phyloP scores from a whole-genome alignment of 257 asterid genomes.

The Anisodus tanguticus region DNA sequence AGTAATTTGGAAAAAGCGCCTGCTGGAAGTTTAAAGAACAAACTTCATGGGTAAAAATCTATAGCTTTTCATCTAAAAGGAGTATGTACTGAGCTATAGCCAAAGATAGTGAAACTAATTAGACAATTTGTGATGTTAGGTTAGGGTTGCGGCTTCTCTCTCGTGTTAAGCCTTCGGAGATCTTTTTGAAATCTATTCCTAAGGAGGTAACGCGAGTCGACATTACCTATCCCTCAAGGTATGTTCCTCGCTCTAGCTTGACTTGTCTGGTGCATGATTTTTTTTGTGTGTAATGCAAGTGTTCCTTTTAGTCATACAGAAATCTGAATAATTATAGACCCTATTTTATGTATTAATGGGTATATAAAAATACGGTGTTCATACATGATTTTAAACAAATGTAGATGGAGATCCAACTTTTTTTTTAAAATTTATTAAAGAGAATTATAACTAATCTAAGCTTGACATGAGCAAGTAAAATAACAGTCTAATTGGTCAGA shows the following conservation, averaged over 20 bases:
- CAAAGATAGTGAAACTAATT: background rate
- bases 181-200: slow-evolving; percentile 87
- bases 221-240: slow-evolving; percentile 83
- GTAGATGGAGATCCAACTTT: background rate
- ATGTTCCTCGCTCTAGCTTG: background rate
- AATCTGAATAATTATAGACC: background rate
- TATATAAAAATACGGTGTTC: background rate
- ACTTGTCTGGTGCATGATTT: background rate
- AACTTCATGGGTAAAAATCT: slow-evolving; percentile 70
- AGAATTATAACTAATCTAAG: background rate
- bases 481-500: background rate
- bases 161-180: slow-evolving; percentile 88
- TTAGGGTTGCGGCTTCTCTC: slow-evolving; percentile 84
- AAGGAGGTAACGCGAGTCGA: slow-evolving; percentile 71
- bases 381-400: background rate
- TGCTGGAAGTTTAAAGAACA: slow-evolving; percentile 73
- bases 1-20: slow-evolving; percentile 83
- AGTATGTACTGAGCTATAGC: background rate
- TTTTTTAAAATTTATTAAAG: background rate
- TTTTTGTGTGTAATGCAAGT: slow-evolving; percentile 2
- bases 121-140: slow-evolving; percentile 46
- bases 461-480: slow-evolving; percentile 1
- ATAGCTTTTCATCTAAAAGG: background rate
- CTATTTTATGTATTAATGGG: background rate
- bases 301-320: background rate